These are phyloP conservation scores for Ephemerocybe angulata DNA, from an alignment of 768 basidiomycete species.

Conservation along the genomic window DNA sequence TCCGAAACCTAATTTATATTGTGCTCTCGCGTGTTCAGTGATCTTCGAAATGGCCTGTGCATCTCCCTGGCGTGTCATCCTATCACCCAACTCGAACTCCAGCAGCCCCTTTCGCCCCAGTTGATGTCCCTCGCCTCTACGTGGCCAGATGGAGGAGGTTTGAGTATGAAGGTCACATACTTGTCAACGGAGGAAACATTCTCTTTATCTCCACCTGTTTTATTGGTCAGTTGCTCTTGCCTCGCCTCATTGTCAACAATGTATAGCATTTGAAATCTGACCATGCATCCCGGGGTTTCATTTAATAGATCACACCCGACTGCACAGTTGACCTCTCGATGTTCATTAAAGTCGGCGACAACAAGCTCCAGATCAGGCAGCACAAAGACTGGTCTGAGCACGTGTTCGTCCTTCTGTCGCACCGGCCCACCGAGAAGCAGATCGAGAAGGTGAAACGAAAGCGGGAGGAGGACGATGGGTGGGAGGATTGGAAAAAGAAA, in stretches of 20 bases:
- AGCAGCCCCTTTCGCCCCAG: constrained; percentile 12
- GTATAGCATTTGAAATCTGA: neutral
- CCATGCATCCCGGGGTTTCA: neutral
- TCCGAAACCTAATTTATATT: neutral
- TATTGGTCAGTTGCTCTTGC: constrained; percentile 22
- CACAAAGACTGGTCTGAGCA: constrained; percentile 41
- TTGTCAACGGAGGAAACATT: constrained; percentile 21
- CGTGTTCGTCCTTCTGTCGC: constrained; percentile 44
- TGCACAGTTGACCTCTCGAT: constrained; percentile 50
- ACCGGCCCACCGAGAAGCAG: constrained; percentile 47
- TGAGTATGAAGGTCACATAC: constrained; percentile 32
- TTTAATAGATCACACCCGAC: constrained; percentile 41
- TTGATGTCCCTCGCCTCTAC: constrained; percentile 25
- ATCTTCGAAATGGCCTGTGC: constrained; percentile 35
- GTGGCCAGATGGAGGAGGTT: constrained; percentile 41
- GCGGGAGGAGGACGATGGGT: constrained; percentile 32
- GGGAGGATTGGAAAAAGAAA: constrained; percentile 38
- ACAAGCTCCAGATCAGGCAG: constrained; percentile 42
- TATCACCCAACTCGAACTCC: constrained; percentile 16
- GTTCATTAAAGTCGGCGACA: constrained; percentile 38
- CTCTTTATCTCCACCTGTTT: constrained; percentile 41
- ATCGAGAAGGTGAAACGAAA: constrained; percentile 30
- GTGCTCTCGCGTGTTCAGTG: constrained; percentile 17
- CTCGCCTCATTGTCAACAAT: neutral
- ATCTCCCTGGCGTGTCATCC: constrained; percentile 45